Conservation (phyloP, 2,329 filamentous ascomycete species). For the Dryadomyces quercivorus region DNA sequence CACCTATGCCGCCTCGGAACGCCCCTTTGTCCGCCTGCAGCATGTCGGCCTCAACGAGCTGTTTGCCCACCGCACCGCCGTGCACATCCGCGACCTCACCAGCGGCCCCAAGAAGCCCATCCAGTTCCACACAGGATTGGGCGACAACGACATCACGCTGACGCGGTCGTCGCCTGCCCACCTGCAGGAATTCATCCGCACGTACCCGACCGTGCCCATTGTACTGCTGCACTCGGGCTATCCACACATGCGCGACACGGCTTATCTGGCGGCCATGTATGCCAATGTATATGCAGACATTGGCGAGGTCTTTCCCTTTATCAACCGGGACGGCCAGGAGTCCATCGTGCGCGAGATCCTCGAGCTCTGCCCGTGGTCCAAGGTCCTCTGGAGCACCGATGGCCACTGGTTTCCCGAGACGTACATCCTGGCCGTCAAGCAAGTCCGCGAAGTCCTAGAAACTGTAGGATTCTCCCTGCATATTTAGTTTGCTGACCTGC, state of each 20-base stretch:
- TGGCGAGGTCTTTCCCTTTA: slow-evolving; percentile 68
- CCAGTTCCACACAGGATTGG: slow-evolving; percentile 74
- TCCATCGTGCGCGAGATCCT: slow-evolving; percentile 57
- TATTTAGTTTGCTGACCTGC: too few species aligned
- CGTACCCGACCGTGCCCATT: slow-evolving; percentile 58
- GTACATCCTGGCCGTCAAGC: slow-evolving; percentile 58
- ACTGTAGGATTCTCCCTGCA: slow-evolving; percentile 31
- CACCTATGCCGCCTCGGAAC: slow-evolving; percentile 16
- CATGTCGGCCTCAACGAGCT: slow-evolving; percentile 56
- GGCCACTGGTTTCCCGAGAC: slow-evolving; percentile 72
- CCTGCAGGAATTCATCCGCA: slow-evolving; percentile 59
- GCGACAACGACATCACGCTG: slow-evolving; percentile 66
- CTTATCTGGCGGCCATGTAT: slow-evolving; percentile 67
- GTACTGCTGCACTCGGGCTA: slow-evolving; percentile 73
- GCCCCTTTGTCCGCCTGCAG: slow-evolving; percentile 40
- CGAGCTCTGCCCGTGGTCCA: slow-evolving; percentile 62
- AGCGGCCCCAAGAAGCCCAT: slow-evolving; percentile 51
- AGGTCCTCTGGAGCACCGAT: slow-evolving; percentile 70
- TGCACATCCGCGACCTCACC: slow-evolving; percentile 36
- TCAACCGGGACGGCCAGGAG: slow-evolving; percentile 67
- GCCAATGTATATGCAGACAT: slow-evolving; percentile 73
- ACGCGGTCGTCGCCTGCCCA: slow-evolving; percentile 60
- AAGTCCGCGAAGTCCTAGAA: slow-evolving; percentile 59
- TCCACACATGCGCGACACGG: slow-evolving; percentile 66
- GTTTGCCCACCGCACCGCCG: slow-evolving; percentile 52